Evolutionary conservation across 2,329 filamentous ascomycete genomes (phyloP), one percentile per base, ranked within the genome.

Genomic region (Cladophialophora yegresii): DNA sequence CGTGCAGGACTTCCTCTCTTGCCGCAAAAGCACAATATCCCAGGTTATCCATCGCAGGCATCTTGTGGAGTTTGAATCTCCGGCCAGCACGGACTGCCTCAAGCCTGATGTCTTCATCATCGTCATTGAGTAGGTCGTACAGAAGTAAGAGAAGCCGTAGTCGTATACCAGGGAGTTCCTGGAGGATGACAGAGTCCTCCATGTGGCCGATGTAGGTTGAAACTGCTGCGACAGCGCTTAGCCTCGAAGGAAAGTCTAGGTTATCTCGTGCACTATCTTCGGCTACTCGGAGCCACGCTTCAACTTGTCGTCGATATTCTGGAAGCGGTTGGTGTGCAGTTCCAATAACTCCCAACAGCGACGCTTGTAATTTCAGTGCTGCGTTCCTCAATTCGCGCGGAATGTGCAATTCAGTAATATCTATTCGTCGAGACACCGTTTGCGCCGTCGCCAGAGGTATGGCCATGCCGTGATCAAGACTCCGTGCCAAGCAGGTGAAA

Each of bases 21-120:
- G 83, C 81, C 28, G 82, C 79, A 26, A 85, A 69, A 0, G 85
- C 81, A 2, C 82, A 80, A 1, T 82, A 71, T 4, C 76, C 71
- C 16, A 77, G 72, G 16, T 71, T 69, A 7, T 68, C 68, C 5
- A 65, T 28, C 13, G 40, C n/a, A 40, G 13, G 2, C 9, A 23
- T 13, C 10, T 59, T 26, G 33, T 55, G 61, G 26, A 63, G 33
- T 28, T 49, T n/a, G 20, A 71, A 28, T 13, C 36, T 50, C 13
- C 57, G 53, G 6, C 61, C 58, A 50, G 64, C 63, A 36, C 60
- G 26, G 6, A 79, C 84, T 7, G 88, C 89, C 0, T 84, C 75
- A 36, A 88, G 84, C 51, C 93, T 86, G 67, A 97, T 85, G 63
- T 97, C 92, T 67, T 96, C 91, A 73, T 98, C 93, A 73, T 98